Base-by-base conservation (phyloP, 345 rosid species). In the Citrus mangshanensis region DNA sequence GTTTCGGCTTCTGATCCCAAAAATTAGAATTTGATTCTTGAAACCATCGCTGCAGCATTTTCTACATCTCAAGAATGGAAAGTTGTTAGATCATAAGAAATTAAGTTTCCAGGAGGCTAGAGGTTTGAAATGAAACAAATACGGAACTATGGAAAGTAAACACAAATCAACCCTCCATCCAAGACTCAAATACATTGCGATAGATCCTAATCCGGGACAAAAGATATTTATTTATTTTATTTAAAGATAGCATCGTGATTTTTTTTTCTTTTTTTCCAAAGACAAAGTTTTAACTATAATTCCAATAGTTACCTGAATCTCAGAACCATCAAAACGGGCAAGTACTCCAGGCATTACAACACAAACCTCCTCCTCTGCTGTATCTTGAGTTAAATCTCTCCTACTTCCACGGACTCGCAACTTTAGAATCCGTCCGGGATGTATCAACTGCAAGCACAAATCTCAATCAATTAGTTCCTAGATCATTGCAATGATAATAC, bases 241-340 rank as follows among this genome's bases (percentile, higher is more conserved):
- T 40, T 59, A 38, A 68, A 72, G 55, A 65, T 14, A 46, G 13
- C 10, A 56, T 9, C 42, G 21, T 55, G 3, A 46, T 46, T 10
- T 13, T 3, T 42, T 35, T 40, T 40, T 37, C 13, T 42, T 42
- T 22, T 32, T 60, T 16, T 34, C 67, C 24, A 19, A 63, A 75
- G 49, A 49, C 6, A 22, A 22, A 6, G 27, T n/a, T 19, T 16
- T 51, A 75, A 75, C 69, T 28, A 30, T 8, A 68, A 66, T 35
- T 66, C 34, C n/a, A 65, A 54, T 46, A 59, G 37, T 59, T 78
- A 91, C 99, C 95, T 85, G 92, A 82, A 95, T 80, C 74, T 90
- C 89, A 42, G 89, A 80, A 73, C 93, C 97, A 84, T 96, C 97
- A 68, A 94, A 94, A 76, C 95, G 99, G 12, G 97, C 97, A 72